phyloP scores from a whole-genome alignment of 2,329 filamentous ascomycete species.

The Macrophomina phaseolina region DNA sequence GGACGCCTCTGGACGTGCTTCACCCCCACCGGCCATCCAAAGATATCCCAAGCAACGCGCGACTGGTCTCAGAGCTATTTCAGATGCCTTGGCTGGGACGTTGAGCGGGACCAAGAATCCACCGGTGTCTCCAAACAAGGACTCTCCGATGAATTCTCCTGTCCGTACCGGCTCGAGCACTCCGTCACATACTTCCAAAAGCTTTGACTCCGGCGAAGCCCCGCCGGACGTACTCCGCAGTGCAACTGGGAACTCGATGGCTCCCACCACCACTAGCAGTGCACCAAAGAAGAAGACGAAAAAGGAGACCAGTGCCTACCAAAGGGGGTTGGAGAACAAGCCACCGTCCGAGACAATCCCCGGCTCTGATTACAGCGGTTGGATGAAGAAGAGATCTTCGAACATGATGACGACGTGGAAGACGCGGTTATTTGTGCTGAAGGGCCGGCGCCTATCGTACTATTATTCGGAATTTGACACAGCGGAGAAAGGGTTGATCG shows the following conservation, averaged over 20 bases:
- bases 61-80: conserved; percentile 82
- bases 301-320: conserved; percentile 94
- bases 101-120: conserved; percentile 42
- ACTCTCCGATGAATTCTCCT: conserved; percentile 65
- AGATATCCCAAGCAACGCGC: conserved; percentile 50
- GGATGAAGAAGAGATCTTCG: conserved; percentile 99
- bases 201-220: conserved; percentile 76
- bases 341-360: conserved; percentile 81
- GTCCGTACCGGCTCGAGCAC: conserved; percentile 77
- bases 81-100: conserved; percentile 69
- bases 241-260: conserved; percentile 50
- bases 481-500: conserved; percentile 93
- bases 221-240: conserved; percentile 21
- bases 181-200: conserved; percentile 67
- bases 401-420: conserved; percentile 99
- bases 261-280: conserved; percentile 44
- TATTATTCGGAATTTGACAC: conserved; percentile 94
- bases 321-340: conserved; percentile 81
- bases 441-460: conserved; percentile 88
- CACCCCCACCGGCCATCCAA: conserved; percentile 48
- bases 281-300: conserved; percentile 68
- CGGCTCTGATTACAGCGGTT: conserved; percentile 90
- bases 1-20: conserved; percentile 52
- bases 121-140: conserved; percentile 53
- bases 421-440: conserved; percentile 90